Percentiles rank a stretch among this genome's conserved stretches.
Conservation (phyloP, 768 basidiomycete species). For the Nevesoporus exiguus region DNA sequence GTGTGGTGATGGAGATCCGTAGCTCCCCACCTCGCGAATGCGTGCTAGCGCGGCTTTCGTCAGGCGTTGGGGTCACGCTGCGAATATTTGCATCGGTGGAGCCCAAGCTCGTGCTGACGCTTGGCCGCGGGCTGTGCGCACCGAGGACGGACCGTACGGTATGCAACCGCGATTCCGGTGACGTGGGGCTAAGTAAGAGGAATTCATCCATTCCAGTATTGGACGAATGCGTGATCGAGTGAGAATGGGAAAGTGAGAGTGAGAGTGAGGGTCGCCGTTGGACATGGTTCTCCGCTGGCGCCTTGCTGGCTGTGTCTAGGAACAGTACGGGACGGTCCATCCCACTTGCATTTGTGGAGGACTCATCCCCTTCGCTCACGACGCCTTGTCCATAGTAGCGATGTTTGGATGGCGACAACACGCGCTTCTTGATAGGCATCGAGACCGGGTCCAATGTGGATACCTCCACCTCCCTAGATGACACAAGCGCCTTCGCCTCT, state of each 20-base stretch:
- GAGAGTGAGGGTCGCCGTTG: slow-evolving; percentile 15
- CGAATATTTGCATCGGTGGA: neutral
- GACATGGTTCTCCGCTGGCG: neutral
- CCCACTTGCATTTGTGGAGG: neutral
- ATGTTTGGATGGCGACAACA: slow-evolving; percentile 16
- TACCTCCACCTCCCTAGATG: neutral
- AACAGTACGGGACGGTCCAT: neutral
- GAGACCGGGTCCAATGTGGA: slow-evolving; percentile 7
- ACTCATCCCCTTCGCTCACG: neutral
- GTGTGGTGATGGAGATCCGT: slow-evolving; percentile 2
- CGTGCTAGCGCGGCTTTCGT: neutral
- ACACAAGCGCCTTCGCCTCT: slow-evolving; percentile 7
- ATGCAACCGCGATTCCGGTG: neutral
- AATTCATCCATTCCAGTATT: slow-evolving; percentile 23
- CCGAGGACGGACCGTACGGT: slow-evolving; percentile 5
- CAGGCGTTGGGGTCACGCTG: neutral
- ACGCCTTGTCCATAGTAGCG: slow-evolving; percentile 20
- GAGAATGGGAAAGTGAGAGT: slow-evolving; percentile 11
- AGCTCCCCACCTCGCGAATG: neutral
- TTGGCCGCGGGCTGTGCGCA: slow-evolving; percentile 3
- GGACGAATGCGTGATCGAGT: slow-evolving; percentile 16
- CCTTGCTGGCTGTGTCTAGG: neutral
- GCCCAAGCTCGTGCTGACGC: neutral
- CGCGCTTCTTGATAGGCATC: slow-evolving; percentile 17
- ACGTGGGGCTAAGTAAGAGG: slow-evolving; percentile 12